Conservation (phyloP, 306 rosid genomes). For the Vigna nakashimae region DNA sequence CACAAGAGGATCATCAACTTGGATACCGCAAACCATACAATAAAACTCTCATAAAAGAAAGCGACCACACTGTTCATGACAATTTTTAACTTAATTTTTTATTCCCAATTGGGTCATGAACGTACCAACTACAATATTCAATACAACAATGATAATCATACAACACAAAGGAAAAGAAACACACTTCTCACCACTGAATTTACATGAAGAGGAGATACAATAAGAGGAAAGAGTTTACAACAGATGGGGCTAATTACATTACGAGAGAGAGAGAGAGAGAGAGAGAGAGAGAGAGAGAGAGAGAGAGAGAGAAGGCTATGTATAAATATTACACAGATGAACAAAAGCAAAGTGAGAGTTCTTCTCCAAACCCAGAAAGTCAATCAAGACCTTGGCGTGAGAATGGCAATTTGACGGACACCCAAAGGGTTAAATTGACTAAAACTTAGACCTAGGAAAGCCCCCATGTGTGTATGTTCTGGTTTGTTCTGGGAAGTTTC, state of each 20-base stretch:
- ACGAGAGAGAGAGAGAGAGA: neutral
- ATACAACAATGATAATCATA: neutral
- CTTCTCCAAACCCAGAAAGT: slow-evolving; percentile 41
- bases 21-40: slow-evolving; percentile 46
- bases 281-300: too few species aligned
- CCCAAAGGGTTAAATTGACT: slow-evolving; percentile 33
- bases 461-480: slow-evolving; percentile 49
- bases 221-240: neutral
- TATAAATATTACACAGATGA: neutral
- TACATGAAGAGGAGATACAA: neutral
- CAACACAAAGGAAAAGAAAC: slow-evolving; percentile 6
- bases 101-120: slow-evolving; percentile 30
- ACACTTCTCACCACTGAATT: neutral
- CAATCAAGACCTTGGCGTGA: slow-evolving; percentile 39
- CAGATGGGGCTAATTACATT: neutral
- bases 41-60: slow-evolving; percentile 47
- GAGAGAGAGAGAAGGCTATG: neutral
- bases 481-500: slow-evolving; percentile 64
- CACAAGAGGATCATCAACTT: slow-evolving; percentile 36
- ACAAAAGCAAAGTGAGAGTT: slow-evolving; percentile 36
- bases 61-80: slow-evolving; percentile 51
- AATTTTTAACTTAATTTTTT: slow-evolving; percentile 6
- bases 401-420: slow-evolving; percentile 16
- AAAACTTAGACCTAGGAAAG: neutral
- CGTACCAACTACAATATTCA: slow-evolving; percentile 31